Base-by-base conservation (phyloP, 2,329 filamentous ascomycete species). In the Coniochaeta sp. region DNA sequence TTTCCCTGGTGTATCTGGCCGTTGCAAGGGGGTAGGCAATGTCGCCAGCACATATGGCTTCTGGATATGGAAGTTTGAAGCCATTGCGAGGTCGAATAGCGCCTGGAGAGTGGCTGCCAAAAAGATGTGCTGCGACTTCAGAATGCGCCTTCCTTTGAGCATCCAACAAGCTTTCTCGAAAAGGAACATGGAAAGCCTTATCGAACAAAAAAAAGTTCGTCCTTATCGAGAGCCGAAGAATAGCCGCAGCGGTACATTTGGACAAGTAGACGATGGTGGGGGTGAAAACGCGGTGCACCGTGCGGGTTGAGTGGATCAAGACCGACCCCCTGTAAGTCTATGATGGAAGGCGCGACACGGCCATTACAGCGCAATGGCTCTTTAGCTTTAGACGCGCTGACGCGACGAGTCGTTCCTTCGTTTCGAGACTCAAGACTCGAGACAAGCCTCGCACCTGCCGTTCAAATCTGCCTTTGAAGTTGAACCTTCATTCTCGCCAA, bases 1-100 rank as follows among this genome's bases (percentile, higher is more conserved):
- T 83, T 86, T 61, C 74, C 77, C 60, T 76, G 79, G 64, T 72
- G 76, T 50, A 72, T 76, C 60, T 74, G 77, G 62, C 3, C 72
- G 74, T 64, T 85, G 82, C 57, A 87, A 76, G 2, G 85, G 84
- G 47, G 79, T 75, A 12, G 86, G 84, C 54, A 89, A 74, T 9
- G 82, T 75, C 36, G 84, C 82, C 64, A 89, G 75, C 62, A 86
- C 79, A 68, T 84, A 87, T n/a, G 86, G 85, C 73, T 81, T 81
- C 69, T 87, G 83, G 60, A 88, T 80, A 63, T 82, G 81, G 67
- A 86, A 84, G 64, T 82, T 81, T 52, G 81, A 80, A 65, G 82
- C 78, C 83, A 86, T 86, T 43, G 38, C 67, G 65, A 28, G 31
- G 55, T 47, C 56, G 36, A 31, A 19, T 17, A 44, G 34, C 36